Percentiles rank a stretch among this genome's conserved stretches.
Conservation (phyloP, 768 basidiomycete genomes). For the Ramaria sp. region DNA sequence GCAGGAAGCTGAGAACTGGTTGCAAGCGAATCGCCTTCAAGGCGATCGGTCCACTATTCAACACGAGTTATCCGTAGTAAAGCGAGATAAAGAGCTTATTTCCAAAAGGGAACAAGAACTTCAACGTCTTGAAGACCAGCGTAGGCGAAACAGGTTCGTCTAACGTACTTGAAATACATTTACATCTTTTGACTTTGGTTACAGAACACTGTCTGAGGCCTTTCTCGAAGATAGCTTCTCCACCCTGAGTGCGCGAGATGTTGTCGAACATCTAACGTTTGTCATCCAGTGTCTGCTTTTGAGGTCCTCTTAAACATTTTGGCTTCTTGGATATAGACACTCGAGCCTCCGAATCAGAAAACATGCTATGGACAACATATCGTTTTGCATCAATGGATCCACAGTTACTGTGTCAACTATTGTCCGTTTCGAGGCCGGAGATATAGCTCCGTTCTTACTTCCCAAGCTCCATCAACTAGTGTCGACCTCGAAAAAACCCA, state of each 20-base stretch:
- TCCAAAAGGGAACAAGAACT: slow-evolving; percentile 6
- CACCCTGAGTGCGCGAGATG: slow-evolving; percentile 11
- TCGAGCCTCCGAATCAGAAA: slow-evolving; percentile 14
- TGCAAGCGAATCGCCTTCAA: slow-evolving; percentile 5
- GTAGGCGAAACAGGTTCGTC: slow-evolving; percentile 12
- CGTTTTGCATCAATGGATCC: slow-evolving; percentile 12
- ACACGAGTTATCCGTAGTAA: slow-evolving; percentile 8
- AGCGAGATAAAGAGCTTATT: slow-evolving; percentile 9
- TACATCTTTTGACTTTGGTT: not conserved
- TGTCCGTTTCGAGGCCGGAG: slow-evolving; percentile 11
- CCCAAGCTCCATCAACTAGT: slow-evolving; percentile 15
- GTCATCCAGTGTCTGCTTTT: not conserved
- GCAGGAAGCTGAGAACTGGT: slow-evolving; percentile 12
- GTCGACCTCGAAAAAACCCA: slow-evolving; percentile 8
- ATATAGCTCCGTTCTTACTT: slow-evolving; percentile 13
- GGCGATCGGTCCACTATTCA: slow-evolving; percentile 3
- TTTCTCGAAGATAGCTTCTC: slow-evolving; percentile 14
- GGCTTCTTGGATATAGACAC: slow-evolving; percentile 9
- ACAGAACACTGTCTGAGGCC: slow-evolving; percentile 10
- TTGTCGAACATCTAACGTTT: slow-evolving; percentile 13
- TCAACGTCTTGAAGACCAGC: slow-evolving; percentile 9
- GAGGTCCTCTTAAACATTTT: not conserved
- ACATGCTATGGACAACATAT: slow-evolving; percentile 15
- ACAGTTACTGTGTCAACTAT: slow-evolving; percentile 8
- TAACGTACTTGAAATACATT: not conserved